These are phyloP conservation scores for Candida hispaniensis DNA, from an alignment of 805 yeast species.

Conservation along the genomic window DNA sequence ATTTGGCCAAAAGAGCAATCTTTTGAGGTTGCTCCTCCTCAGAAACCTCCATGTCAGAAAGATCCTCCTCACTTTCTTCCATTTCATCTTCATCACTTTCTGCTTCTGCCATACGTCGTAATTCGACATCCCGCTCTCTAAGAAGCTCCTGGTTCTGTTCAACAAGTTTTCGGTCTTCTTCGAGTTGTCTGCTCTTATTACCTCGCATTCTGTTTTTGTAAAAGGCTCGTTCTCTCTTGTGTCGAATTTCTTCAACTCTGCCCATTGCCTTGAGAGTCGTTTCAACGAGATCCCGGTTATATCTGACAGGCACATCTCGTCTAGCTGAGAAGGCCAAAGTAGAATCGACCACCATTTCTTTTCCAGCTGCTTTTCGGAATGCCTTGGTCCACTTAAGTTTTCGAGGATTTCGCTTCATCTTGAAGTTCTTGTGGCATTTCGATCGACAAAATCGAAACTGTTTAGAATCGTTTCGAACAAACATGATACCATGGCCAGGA, in stretches of 20 bases:
- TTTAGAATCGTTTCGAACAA: conserved; percentile 96
- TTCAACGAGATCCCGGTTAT: conserved; percentile 90
- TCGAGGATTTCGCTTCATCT: conserved; percentile 97
- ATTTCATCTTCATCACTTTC: conserved; percentile 37
- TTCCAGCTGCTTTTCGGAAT: conserved; percentile 97
- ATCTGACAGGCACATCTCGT: conserved; percentile 95
- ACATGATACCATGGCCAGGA: conserved; percentile 91
- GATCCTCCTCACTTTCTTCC: conserved; percentile 34
- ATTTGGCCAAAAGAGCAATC: conserved; percentile 14
- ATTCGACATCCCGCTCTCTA: conserved; percentile 87
- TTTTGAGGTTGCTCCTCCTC: conserved; percentile 31
- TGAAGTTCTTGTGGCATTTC: conserved; percentile 94
- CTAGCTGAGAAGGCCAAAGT: conserved; percentile 94
- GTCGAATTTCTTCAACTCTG: conserved; percentile 91
- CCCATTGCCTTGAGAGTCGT: conserved; percentile 92
- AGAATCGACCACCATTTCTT: conserved; percentile 94
- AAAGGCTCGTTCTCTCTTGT: conserved; percentile 95
- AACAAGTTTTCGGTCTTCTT: conserved; percentile 77
- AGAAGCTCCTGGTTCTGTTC: conserved; percentile 81
- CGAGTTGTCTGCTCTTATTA: conserved; percentile 77
- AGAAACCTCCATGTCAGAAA: conserved; percentile 35
- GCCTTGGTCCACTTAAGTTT: conserved; percentile 98
- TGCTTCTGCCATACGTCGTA: conserved; percentile 57
- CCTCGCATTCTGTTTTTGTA: conserved; percentile 99
- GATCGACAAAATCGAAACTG: conserved; percentile 97